Conservation (phyloP, 805 yeast species). For the Barnettozyma wickerhamii region DNA sequence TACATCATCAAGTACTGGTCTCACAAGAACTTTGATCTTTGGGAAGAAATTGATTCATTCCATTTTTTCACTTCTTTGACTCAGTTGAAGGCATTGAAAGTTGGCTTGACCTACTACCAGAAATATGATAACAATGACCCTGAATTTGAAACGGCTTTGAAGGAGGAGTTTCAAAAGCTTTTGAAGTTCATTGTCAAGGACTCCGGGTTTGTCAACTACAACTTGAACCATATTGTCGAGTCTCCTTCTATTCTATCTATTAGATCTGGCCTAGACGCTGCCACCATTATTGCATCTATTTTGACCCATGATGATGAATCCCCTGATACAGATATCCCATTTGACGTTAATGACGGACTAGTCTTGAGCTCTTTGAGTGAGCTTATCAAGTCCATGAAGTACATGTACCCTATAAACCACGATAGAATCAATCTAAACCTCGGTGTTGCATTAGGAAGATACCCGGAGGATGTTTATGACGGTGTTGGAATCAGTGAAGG, state of each 20-base stretch:
- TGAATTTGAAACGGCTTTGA: slow-evolving; percentile 18
- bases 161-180: slow-evolving; percentile 22
- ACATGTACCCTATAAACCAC: slow-evolving; percentile 74
- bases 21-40: slow-evolving; percentile 70
- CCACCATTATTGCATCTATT: slow-evolving; percentile 46
- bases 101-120: slow-evolving; percentile 44
- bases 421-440: slow-evolving; percentile 34
- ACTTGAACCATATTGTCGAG: slow-evolving; percentile 60
- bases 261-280: slow-evolving; percentile 77
- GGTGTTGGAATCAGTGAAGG: slow-evolving; percentile 72
- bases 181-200: slow-evolving; percentile 25
- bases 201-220: slow-evolving; percentile 33
- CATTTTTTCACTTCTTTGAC: slow-evolving; percentile 80
- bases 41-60: slow-evolving; percentile 80
- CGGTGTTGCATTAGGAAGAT: slow-evolving; percentile 77
- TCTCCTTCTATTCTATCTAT: slow-evolving; percentile 47
- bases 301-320: slow-evolving; percentile 45
- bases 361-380: slow-evolving; percentile 60
- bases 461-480: slow-evolving; percentile 88
- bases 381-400: slow-evolving; percentile 63
- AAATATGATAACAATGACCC: slow-evolving; percentile 29
- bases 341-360: slow-evolving; percentile 52
- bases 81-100: slow-evolving; percentile 63
- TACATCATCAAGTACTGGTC: slow-evolving; percentile 64
- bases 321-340: slow-evolving; percentile 43